Evolutionary conservation across 768 basidiomycete genomes (phyloP).

Genomic region (Terana coerulea): DNA sequence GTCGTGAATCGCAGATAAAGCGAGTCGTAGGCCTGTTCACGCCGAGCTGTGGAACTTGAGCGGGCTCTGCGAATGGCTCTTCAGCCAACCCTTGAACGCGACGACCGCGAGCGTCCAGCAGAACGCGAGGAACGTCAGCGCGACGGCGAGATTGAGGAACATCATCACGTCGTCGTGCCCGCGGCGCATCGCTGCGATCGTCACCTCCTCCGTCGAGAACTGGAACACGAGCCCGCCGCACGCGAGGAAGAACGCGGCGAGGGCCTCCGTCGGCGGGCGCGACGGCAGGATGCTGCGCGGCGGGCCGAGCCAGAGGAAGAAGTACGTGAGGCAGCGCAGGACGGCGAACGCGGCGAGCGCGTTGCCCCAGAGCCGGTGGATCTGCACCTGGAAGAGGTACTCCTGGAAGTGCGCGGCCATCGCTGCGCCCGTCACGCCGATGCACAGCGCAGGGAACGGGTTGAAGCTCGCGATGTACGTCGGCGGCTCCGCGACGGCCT

Average conservation of each 20-base stretch:
- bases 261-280: slow-evolving; percentile 88
- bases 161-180: slow-evolving; percentile 87
- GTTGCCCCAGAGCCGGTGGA: slow-evolving; percentile 90
- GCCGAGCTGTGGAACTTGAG: slow-evolving; percentile 34
- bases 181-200: slow-evolving; percentile 86
- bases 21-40: slow-evolving; percentile 9
- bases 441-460: slow-evolving; percentile 89
- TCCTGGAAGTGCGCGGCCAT: slow-evolving; percentile 92
- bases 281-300: slow-evolving; percentile 83
- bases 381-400: slow-evolving; percentile 92
- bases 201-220: slow-evolving; percentile 85
- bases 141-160: slow-evolving; percentile 83
- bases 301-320: slow-evolving; percentile 89
- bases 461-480: slow-evolving; percentile 81
- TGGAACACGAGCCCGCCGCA: slow-evolving; percentile 90
- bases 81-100: slow-evolving; percentile 80
- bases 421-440: slow-evolving; percentile 89
- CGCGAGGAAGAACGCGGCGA: slow-evolving; percentile 83
- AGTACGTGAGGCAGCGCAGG: slow-evolving; percentile 85
- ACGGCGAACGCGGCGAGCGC: slow-evolving; percentile 75
- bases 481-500: slow-evolving; percentile 58
- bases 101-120: slow-evolving; percentile 78
- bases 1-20: too few species aligned
- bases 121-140: slow-evolving; percentile 82
- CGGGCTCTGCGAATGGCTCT: slow-evolving; percentile 33